Conservation (phyloP, 352 stramenopile genomes). For the Phytopythium aichiense region DNA sequence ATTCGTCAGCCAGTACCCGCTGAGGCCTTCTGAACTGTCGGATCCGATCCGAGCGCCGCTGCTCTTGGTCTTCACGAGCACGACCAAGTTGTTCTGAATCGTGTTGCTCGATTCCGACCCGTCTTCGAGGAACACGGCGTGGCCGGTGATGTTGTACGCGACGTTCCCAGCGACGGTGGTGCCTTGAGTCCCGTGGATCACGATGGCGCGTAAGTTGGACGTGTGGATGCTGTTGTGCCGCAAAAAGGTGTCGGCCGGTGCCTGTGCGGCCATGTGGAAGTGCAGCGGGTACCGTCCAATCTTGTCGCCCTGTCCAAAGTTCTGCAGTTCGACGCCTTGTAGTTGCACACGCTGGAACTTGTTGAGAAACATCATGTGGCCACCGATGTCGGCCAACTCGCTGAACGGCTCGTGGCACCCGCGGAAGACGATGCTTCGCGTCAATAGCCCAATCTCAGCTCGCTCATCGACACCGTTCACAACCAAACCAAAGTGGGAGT, state of each 20-base stretch:
- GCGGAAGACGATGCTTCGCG: conserved; percentile 52
- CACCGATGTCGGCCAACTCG: conserved; percentile 18
- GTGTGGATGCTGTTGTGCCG: conserved; percentile 34
- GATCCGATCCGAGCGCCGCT: conserved; percentile 20
- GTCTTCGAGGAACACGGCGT: conserved; percentile 57
- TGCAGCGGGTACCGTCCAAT: conserved; percentile 46
- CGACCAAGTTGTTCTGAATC: conserved; percentile 47
- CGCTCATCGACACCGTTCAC: conserved; percentile 47
- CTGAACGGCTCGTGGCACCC: conserved; percentile 21
- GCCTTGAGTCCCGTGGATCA: conserved; percentile 45
- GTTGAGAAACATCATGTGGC: conserved; percentile 37
- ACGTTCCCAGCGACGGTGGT: conserved; percentile 39
- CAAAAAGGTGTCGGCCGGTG: conserved; percentile 26
- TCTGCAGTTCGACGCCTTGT: conserved; percentile 31
- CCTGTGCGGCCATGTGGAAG: conserved; percentile 30
- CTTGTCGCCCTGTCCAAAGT: conserved; percentile 41
- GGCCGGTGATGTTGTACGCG: conserved; percentile 39
- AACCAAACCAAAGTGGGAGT: conserved; percentile 32
- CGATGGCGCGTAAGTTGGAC: conserved; percentile 37
- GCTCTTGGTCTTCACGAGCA: conserved; percentile 30
- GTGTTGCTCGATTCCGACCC: conserved; percentile 52
- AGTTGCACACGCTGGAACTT: conserved; percentile 30
- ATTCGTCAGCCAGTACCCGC: conserved; percentile 49
- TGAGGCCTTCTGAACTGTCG: conserved; percentile 17
- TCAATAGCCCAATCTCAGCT: conserved; percentile 54